Evolutionary conservation across 306 rosid genomes (phyloP).

Genomic region (Prunus davidiana): DNA sequence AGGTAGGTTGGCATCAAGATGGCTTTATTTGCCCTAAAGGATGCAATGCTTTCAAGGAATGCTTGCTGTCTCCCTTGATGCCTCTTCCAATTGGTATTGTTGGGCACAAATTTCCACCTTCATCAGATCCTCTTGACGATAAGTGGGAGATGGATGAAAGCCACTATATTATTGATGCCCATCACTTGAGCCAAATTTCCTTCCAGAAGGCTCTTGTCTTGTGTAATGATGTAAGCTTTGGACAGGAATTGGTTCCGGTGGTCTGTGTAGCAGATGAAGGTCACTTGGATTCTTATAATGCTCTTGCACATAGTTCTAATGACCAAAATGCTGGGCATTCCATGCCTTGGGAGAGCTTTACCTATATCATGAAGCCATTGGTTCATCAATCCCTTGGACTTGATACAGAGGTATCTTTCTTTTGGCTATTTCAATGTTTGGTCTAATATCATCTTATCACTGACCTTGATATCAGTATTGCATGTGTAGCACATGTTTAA

Average conservation of each 20-base stretch:
- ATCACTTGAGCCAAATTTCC: constrained; percentile 43
- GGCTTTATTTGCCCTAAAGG: constrained; percentile 79
- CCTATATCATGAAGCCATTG: constrained; percentile 63
- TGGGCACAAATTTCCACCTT: constrained; percentile 26
- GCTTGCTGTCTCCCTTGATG: constrained; percentile 48
- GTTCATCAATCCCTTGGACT: constrained; percentile 61
- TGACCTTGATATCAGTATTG: constrained; percentile 13
- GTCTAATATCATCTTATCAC: constrained; percentile 14
- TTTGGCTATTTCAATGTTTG: constrained; percentile 15
- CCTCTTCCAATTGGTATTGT: constrained; percentile 46
- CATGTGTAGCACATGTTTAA: not conserved
- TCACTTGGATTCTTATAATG: constrained; percentile 48
- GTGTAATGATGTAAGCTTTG: constrained; percentile 90
- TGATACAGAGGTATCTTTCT: constrained; percentile 67
- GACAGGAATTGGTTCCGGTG: constrained; percentile 78
- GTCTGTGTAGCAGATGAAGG: constrained; percentile 71
- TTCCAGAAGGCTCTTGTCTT: constrained; percentile 48
- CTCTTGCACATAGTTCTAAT: constrained; percentile 29
- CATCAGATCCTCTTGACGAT: constrained; percentile 42
- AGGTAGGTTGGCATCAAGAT: constrained; percentile 68
- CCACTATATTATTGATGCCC: constrained; percentile 62
- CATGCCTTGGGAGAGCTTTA: constrained; percentile 79
- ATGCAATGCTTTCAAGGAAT: constrained; percentile 54
- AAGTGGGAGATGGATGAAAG: constrained; percentile 73
- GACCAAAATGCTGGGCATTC: constrained; percentile 39